Conservation (phyloP, 2,329 filamentous ascomycete genomes). For the Neofusicoccum sp. region DNA sequence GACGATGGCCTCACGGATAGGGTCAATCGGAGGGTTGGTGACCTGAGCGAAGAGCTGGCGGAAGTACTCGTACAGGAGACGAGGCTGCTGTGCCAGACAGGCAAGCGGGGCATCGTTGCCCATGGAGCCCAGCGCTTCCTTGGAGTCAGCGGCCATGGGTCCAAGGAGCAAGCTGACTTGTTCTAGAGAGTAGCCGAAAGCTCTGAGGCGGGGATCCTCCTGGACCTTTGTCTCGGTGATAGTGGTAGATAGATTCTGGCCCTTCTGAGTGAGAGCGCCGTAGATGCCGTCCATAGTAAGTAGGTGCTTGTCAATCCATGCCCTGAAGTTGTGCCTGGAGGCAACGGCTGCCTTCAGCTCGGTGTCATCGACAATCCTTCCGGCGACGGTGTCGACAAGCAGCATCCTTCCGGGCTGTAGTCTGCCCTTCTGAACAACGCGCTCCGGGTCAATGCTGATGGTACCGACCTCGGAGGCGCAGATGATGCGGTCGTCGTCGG, state of each 20-base stretch:
- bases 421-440: conserved; percentile 87
- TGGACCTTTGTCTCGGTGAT: conserved; percentile 71
- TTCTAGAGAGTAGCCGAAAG: conserved; percentile 93
- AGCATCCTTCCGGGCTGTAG: conserved; percentile 95
- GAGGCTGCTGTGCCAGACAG: conserved; percentile 84
- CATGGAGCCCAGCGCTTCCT: conserved; percentile 96
- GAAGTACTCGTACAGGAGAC: conserved; percentile 94
- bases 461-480: conserved; percentile 96
- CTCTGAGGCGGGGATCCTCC: conserved; percentile 77
- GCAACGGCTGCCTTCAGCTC: conserved; percentile 88
- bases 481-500: conserved; percentile 94
- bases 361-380: conserved; percentile 89
- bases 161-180: conserved; percentile 89
- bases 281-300: conserved; percentile 76
- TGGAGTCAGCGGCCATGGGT: conserved; percentile 95
- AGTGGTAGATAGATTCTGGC: conserved; percentile 63
- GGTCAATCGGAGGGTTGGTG: conserved; percentile 96
- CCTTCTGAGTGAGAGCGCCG: conserved; percentile 57
- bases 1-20: conserved; percentile 94
- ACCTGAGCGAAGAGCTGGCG: conserved; percentile 96
- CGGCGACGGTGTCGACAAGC: conserved; percentile 84
- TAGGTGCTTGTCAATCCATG: conserved; percentile 84
- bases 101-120: conserved; percentile 93
- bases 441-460: conserved; percentile 85
- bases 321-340: conserved; percentile 80